These are phyloP conservation scores for Bruguiera parviflora DNA, from an alignment of 345 rosid genomes.

Conservation along the genomic window DNA sequence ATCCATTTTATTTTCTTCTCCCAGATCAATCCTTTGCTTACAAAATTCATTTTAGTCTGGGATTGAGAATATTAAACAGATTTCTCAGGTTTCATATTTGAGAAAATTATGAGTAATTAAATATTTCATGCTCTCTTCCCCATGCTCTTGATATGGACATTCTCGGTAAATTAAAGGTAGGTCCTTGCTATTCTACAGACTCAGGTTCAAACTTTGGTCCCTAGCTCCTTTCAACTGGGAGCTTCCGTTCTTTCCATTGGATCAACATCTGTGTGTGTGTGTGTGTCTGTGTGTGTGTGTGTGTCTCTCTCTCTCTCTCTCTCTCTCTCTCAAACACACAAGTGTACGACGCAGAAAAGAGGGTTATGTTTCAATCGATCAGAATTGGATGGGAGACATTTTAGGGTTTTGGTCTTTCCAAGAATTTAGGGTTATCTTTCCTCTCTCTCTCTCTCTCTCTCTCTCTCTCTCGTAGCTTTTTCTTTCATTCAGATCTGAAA, in stretches of 20 bases:
- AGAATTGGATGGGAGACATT: slow-evolving; percentile 13
- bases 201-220: too few relatives aligned
- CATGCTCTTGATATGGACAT: neutral
- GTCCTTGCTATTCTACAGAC: slow-evolving; percentile 3
- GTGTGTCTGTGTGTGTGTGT: too few relatives aligned
- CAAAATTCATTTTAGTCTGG: too few relatives aligned
- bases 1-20: too few relatives aligned
- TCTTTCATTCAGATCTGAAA: slow-evolving; percentile 27
- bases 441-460: slow-evolving; percentile 16
- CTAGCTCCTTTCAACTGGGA: slow-evolving; percentile 14
- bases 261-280: too few relatives aligned
- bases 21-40: too few relatives aligned
- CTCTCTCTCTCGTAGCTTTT: neutral
- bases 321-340: neutral
- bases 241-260: slow-evolving; percentile 30
- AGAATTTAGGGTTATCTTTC: slow-evolving; percentile 37
- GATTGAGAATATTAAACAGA: neutral
- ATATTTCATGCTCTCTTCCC: slow-evolving; percentile 10
- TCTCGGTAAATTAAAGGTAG: slow-evolving; percentile 19
- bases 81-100: neutral
- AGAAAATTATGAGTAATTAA: neutral
- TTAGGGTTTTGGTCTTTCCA: slow-evolving; percentile 38
- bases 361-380: slow-evolving; percentile 8
- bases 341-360: neutral
- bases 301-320: slow-evolving; percentile 6